These are phyloP conservation scores for Acanthochlamys bracteata DNA, from an alignment of 106 monocot species.

Conservation along the genomic window DNA sequence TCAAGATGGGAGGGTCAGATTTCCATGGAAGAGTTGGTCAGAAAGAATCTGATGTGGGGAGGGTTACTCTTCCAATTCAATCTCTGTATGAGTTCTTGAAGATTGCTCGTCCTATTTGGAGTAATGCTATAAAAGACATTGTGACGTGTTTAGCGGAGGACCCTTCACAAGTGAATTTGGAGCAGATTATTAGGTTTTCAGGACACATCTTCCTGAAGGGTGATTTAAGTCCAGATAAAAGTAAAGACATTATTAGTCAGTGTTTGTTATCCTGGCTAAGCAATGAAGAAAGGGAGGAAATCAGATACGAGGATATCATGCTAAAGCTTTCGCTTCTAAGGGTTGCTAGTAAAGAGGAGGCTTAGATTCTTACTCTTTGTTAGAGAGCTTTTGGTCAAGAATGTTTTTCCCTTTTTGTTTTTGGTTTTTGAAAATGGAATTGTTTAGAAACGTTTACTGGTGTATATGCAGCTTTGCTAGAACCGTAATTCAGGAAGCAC, in stretches of 20 bases:
- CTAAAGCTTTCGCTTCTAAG: constrained; percentile 23
- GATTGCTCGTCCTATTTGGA: constrained; percentile 70
- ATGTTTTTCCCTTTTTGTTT: too few species aligned
- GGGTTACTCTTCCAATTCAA: constrained; percentile 50
- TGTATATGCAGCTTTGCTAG: too few species aligned
- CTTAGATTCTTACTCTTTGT: too few species aligned
- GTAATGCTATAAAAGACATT: constrained; percentile 44
- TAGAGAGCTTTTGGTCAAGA: too few species aligned
- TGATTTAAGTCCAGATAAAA: not conserved
- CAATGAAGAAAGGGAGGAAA: constrained; percentile 32
- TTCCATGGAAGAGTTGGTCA: constrained; percentile 76
- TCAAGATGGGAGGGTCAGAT: constrained; percentile 96
- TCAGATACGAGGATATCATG: constrained; percentile 42
- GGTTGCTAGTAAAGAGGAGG: too few species aligned
- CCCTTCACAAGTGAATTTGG: constrained; percentile 37
- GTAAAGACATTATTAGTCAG: constrained; percentile 24
- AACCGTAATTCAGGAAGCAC: too few species aligned
- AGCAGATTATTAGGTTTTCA: constrained; percentile 47
- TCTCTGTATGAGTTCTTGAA: constrained; percentile 53
- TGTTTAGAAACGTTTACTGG: too few species aligned
- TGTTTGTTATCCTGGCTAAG: constrained; percentile 36
- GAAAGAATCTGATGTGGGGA: constrained; percentile 78
- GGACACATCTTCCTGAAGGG: constrained; percentile 17
- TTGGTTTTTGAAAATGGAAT: too few species aligned
- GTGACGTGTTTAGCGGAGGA: constrained; percentile 39